Evolutionary conservation across 2,329 filamentous ascomycete genomes (phyloP), one percentile per base, ranked within the genome.

Genomic region (Colletotrichum sp.): DNA sequence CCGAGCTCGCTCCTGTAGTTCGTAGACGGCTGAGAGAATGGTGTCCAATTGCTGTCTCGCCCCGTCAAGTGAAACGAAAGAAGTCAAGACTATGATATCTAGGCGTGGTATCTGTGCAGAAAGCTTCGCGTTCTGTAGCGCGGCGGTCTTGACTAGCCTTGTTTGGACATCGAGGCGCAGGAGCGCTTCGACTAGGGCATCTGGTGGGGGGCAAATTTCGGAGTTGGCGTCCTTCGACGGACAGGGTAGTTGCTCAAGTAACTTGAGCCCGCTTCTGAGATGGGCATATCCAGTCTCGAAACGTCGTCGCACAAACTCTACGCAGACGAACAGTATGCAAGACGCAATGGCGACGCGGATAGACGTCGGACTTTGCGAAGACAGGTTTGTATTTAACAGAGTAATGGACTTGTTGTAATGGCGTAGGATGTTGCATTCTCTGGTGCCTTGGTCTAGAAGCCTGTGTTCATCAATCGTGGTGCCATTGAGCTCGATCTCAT

Each of bases 111-210:
- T 21, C 2, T 52, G 6, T 3, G n/a, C 3, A 21, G 43, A 52
- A 7, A 52, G 43, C 1, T 52, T 52, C 6, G 43, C n/a, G 43
- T 13, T 52, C 3, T 52, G 43, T 1, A 52, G 43, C 6, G n/a
- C 43, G 43, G 43, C 12, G 43, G n/a, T 21, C 34, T 61, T 74
- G 24, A 81, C 79, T 6, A 82, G 78, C n/a, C 79, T 78, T 15
- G 79, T 70, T 71, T 81, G 80, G 4, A 83, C 70, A 48, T 82
- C 79, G 6, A 83, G 76, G 30, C 81, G 79, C 1, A 80, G 79
- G 36, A 89, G 87, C 3, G 82, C 83, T 72, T 88, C 86, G 5
- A 85, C 76, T 18, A 90, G 85, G 81, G 84, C 87, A 52, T 85
- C 81, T 60, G 89, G 87, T 1, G 83, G 6, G 78, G 1, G 80